phyloP scores from a whole-genome alignment of 257 asterid species.

The Capsicum baccatum region DNA sequence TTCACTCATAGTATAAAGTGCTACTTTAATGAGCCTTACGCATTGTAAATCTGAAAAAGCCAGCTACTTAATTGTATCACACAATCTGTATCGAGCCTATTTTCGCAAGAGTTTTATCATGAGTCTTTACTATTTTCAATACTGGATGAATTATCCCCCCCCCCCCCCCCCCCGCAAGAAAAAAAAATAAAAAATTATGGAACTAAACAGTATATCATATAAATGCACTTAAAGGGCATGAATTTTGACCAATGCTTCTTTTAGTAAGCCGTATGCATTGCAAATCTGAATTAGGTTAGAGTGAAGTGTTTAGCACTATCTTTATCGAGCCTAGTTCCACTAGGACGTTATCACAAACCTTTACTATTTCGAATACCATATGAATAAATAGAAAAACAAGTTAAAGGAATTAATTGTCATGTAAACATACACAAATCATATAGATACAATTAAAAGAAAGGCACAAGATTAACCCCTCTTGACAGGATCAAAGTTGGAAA shows the following conservation, averaged over 20 bases:
- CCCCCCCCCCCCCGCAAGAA: no score
- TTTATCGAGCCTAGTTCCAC: not conserved
- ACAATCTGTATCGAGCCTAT: no score
- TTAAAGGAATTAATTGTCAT: not conserved
- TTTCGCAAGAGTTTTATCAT: no score
- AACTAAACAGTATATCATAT: not conserved
- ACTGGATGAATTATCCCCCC: no score
- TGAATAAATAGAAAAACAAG: not conserved
- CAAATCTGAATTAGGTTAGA: not conserved
- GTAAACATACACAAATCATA: conserved; percentile 1
- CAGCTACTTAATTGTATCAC: no score
- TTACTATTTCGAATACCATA: not conserved
- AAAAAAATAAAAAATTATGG: not conserved
- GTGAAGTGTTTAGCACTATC: no score
- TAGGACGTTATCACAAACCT: not conserved
- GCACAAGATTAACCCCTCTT: conserved; percentile 58
- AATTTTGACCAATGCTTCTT: conserved; percentile 41
- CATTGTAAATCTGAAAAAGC: no score
- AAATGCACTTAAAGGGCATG: not conserved
- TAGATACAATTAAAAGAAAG: not conserved
- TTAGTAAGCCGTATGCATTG: not conserved
- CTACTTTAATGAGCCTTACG: not conserved
- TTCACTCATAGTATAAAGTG: conserved; percentile 5
- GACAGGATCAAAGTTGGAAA: conserved; percentile 89
- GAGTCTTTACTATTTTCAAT: no score